A percentile compares a stretch with the other conserved stretches of the same genome.
Evolutionary conservation across 345 rosid species (phyloP).

Genomic region (Conringia planisiliqua): DNA sequence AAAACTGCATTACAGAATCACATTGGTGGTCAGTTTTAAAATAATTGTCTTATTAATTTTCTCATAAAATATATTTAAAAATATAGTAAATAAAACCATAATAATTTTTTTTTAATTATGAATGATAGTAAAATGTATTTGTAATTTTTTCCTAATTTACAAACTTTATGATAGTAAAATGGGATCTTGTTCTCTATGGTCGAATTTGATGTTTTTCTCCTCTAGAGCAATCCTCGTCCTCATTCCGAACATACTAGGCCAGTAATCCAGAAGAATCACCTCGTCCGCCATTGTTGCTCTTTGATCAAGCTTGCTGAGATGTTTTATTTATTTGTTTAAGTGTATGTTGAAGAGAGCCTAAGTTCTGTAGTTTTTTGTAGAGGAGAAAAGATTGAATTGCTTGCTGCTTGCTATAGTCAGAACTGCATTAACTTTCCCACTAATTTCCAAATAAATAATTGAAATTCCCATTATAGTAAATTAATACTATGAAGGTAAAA

Average conservation of each 20-base stretch:
- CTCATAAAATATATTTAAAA: no score
- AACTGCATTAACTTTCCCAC: not conserved
- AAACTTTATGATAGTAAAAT: no score
- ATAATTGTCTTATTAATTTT: no score
- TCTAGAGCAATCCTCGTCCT: conserved; percentile 55
- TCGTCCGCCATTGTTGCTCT: conserved; percentile 32
- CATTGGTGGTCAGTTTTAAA: no score
- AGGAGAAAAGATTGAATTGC: not conserved
- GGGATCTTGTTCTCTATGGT: conserved; percentile 44
- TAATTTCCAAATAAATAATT: not conserved
- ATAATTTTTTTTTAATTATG: no score
- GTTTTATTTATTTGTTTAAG: not conserved
- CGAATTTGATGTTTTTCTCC: conserved; percentile 55
- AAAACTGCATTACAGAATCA: no score
- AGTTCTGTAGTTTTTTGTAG: not conserved
- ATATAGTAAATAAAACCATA: no score
- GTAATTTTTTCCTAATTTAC: no score
- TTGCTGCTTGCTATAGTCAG: not conserved
- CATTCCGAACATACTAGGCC: conserved; percentile 64
- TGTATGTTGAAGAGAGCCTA: not conserved
- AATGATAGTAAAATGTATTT: no score
- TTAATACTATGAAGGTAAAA: no score
- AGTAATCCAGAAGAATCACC: conserved; percentile 47
- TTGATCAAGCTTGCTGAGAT: not conserved
- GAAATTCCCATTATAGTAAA: no score